Conservation (phyloP, 2,329 filamentous ascomycete species). For the Lachnellula suecica region DNA sequence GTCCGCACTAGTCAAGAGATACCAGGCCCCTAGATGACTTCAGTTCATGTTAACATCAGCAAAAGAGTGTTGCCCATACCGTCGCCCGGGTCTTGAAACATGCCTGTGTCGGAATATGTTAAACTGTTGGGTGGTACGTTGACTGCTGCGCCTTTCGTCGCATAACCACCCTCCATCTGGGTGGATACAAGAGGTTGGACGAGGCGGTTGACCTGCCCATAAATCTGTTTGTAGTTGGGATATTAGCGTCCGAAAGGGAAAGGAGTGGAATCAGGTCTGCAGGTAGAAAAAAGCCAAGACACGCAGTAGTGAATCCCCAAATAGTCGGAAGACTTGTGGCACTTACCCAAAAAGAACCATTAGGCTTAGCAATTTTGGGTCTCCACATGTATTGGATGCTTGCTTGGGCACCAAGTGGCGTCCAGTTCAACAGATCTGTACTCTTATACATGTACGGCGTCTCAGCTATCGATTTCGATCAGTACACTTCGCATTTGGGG, state of each 20-base stretch:
- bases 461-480: constrained; percentile 26
- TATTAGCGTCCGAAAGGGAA: background rate
- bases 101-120: constrained; percentile 40
- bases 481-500: background rate
- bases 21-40: constrained; percentile 33
- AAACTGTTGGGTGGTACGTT: constrained; percentile 38
- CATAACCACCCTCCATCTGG: constrained; percentile 33
- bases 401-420: constrained; percentile 35
- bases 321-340: background rate
- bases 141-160: constrained; percentile 31
- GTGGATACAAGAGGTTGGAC: constrained; percentile 37
- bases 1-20: constrained; percentile 39
- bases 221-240: constrained; percentile 31
- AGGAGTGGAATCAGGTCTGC: background rate
- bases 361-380: constrained; percentile 41
- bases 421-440: constrained; percentile 41
- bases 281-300: too few species aligned
- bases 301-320: background rate
- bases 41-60: constrained; percentile 8
- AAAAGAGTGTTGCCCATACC: constrained; percentile 15
- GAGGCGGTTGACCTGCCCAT: constrained; percentile 40
- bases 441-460: constrained; percentile 40
- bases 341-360: constrained; percentile 38
- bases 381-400: constrained; percentile 39
- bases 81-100: constrained; percentile 35